Evolutionary conservation across 306 rosid genomes (phyloP), one percentile per base, ranked within the genome.

Genomic region (Pyrus betulifolia): DNA sequence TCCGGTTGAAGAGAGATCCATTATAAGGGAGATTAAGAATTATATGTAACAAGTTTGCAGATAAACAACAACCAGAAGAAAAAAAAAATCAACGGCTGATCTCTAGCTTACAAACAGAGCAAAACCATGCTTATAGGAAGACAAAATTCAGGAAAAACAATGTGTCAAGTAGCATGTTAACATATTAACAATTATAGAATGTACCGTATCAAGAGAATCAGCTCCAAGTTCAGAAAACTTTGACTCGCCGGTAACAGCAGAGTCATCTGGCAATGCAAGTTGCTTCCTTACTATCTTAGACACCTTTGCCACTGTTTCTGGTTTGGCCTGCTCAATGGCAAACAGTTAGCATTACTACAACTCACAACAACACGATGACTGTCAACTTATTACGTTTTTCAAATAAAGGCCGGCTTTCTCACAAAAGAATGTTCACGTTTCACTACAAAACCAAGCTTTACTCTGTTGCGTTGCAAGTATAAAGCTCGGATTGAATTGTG

Each of bases 161-260:
- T 59, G 18, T 5, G 40, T n/a, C 14, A 57, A 12, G 27, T 40
- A 59, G 42, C 54, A 18, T 27, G 19, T 18, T 18, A 61, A 19
- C 45, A 62, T 27, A 13, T 66, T 18, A 74, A 28, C 45, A 62
- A 44, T 6, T 66, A 72, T 69, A 38, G 71, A 46, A 6, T 9
- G 33, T 84, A 93, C 98, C 86, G 95, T 89, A 85, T 93, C 94
- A n/a, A 89, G 96, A 18, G 98, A 93, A 85, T 93, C 96, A 67
- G 96, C 96, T 78, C 98, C 98, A 65, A 93, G 94, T 4, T 87
- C 84, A 1, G 88, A 18, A 72, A 93, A 88, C 54, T 84, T 88
- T 15, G 97, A 89, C 66, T 85, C 82, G 11, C 90, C 91, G 33
- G 72, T 71, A 21, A 93, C 86, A 60, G 46, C 21, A 19, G 90